Conservation (phyloP, 768 basidiomycete species). For the Galerina marginata region DNA sequence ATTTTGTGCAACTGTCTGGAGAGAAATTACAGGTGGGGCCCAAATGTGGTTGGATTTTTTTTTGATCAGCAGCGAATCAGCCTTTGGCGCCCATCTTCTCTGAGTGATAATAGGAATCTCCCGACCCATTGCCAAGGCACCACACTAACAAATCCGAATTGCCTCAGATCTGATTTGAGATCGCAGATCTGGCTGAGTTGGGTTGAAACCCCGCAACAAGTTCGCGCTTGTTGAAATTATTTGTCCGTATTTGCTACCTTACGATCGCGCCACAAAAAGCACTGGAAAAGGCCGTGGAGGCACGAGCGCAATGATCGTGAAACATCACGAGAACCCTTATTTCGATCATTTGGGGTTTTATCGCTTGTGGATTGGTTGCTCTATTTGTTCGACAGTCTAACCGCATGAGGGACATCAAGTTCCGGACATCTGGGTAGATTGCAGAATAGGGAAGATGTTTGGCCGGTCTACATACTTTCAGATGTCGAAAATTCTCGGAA, state of each 20-base stretch:
- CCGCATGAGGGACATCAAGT: conserved; percentile 55
- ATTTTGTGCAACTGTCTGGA: background rate
- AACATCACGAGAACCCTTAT: conserved; percentile 40
- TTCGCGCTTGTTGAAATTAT: conserved; percentile 34
- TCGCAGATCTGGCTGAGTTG: conserved; percentile 8
- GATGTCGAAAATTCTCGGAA: conserved; percentile 48
- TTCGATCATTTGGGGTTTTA: conserved; percentile 40
- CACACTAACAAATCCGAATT: conserved; percentile 8
- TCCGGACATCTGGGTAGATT: conserved; percentile 45
- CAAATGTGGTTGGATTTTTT: background rate
- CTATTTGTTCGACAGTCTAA: conserved; percentile 46
- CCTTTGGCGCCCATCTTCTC: conserved; percentile 21
- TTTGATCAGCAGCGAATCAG: background rate
- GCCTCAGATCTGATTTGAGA: conserved; percentile 17
- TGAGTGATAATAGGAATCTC: conserved; percentile 12
- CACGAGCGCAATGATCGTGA: conserved; percentile 30
- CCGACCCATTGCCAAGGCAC: conserved; percentile 17
- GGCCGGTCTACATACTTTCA: conserved; percentile 31
- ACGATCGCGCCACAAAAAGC: conserved; percentile 33
- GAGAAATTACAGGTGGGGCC: background rate
- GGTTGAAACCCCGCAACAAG: conserved; percentile 24
- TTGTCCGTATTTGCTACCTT: conserved; percentile 24
- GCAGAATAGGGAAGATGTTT: conserved; percentile 48
- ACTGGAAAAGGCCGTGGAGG: conserved; percentile 38
- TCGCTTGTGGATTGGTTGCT: conserved; percentile 38